Conservation (phyloP, 352 stramenopile species). For the Phytopythium montanum region DNA sequence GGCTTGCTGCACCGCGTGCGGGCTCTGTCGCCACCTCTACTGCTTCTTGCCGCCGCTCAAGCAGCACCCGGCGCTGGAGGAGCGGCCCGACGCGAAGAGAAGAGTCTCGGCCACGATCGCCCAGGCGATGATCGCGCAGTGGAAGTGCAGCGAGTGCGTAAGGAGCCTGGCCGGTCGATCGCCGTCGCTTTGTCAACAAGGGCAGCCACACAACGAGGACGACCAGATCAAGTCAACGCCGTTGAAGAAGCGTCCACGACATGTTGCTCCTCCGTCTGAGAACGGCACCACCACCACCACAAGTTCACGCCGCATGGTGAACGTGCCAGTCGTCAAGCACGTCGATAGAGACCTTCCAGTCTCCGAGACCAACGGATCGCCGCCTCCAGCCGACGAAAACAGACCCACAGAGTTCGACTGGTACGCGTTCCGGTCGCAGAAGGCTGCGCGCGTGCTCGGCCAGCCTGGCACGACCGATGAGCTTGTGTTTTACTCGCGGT, state of each 20-base stretch:
- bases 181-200: background rate
- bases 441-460: conserved; percentile 6
- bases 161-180: background rate
- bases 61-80: conserved; percentile 38
- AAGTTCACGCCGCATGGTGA: background rate
- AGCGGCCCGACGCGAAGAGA: conserved; percentile 7
- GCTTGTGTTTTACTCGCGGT: conserved; percentile 50
- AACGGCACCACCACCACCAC: background rate
- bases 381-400: background rate
- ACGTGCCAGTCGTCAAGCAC: background rate
- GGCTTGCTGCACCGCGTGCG: conserved; percentile 37
- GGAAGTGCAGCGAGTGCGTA: background rate
- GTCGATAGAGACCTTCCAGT: background rate
- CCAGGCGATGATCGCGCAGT: background rate
- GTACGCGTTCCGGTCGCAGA: conserved; percentile 24
- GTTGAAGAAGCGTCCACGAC: background rate
- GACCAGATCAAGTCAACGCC: background rate
- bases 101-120: background rate
- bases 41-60: conserved; percentile 62
- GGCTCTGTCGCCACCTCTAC: conserved; percentile 60
- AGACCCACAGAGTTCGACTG: conserved; percentile 17
- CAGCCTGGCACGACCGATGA: conserved; percentile 11
- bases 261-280: background rate
- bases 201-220: background rate
- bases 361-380: no score